Conservation (phyloP, 1,139 yeast genomes). For the Meyerozyma elateridarum region DNA sequence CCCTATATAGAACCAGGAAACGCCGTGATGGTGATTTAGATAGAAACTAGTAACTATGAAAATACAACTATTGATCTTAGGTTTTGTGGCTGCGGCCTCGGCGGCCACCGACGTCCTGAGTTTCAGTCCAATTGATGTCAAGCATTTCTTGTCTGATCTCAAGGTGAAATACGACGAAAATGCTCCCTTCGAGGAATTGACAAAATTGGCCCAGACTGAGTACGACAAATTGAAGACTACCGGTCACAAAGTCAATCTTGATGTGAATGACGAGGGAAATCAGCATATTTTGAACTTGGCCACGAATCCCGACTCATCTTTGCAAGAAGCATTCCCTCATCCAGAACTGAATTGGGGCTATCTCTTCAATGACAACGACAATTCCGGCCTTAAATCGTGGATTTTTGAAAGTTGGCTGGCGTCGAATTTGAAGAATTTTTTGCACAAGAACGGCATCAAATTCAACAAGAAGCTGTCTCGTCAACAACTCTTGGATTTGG, state of each 20-base stretch:
- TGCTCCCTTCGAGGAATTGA: slow-evolving; percentile 25
- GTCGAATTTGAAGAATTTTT: slow-evolving; percentile 27
- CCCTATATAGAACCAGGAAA: too few relatives aligned
- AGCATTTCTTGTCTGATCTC: slow-evolving; percentile 32
- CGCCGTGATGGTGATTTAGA: too few relatives aligned
- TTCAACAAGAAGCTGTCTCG: slow-evolving; percentile 23
- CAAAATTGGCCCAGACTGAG: slow-evolving; percentile 27
- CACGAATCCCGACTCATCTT: slow-evolving; percentile 14
- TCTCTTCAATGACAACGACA: slow-evolving; percentile 7
- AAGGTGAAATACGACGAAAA: slow-evolving; percentile 20
- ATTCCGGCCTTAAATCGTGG: slow-evolving; percentile 27
- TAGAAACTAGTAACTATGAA: too few relatives aligned
- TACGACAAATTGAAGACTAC: slow-evolving; percentile 21
- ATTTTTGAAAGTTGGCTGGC: slow-evolving; percentile 48
- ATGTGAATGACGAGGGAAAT: slow-evolving; percentile 12
- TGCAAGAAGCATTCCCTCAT: slow-evolving; percentile 14
- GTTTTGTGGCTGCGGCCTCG: not conserved
- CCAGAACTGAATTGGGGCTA: slow-evolving; percentile 14
- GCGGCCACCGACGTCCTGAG: not conserved
- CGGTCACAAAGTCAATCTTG: slow-evolving; percentile 10
- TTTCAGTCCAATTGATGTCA: slow-evolving; percentile 18
- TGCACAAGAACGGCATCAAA: slow-evolving; percentile 29
- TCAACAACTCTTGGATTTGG: slow-evolving; percentile 30
- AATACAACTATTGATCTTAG: too few relatives aligned
- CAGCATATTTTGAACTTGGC: slow-evolving; percentile 17